Evolutionary conservation across 306 rosid species (phyloP), one percentile per base, ranked within the genome.

Genomic region (Citrullus amarus): DNA sequence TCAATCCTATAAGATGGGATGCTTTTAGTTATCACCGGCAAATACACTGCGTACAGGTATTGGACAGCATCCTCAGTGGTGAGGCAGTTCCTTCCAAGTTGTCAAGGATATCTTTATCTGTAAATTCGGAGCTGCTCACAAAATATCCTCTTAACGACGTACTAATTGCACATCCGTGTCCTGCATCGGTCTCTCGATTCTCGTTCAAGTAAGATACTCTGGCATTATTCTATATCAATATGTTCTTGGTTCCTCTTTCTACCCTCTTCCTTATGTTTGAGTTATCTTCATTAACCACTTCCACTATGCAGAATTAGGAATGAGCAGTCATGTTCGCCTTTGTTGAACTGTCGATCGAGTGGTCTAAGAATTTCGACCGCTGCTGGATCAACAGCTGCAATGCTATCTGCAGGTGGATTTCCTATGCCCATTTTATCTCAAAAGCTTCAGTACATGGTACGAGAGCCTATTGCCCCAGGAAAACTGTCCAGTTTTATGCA

Each of bases 311-410:
- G 97, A 87, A 86, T 91, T 53, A 85, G 55, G 81, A 83, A 83
- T 32, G 86, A 80, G 66, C 89, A 82, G 66, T 82, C 86, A 32
- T 69, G 65, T 83, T 84, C 84, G 15, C 91, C 85, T 12, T 79
- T 80, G 48, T 87, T 88, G 79, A 85, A 86, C 83, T 83, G 89
- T 79, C 91, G 97, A 73, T 95, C 98, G 80, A 95, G 98, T 66
- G 97, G 98, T 76, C 86, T 92, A 22, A 86, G 97, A 84, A 89
- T 95, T 80, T 95, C 97, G 34, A 84, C 98, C 7, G 96, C 92
- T 58, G 92, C 97, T 1, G 97, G 98, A 82, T 90, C 98, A 82
- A 91, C 98, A 1, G 97, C 97, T 76, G 97, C 98, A 46, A 92
- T 95, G 98, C 93, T 54, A 50, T 91, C 97, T 34, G 96, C 98